Evolutionary conservation across 2,329 filamentous ascomycete species (phyloP).

Genomic region (Bipolaris oryzae): DNA sequence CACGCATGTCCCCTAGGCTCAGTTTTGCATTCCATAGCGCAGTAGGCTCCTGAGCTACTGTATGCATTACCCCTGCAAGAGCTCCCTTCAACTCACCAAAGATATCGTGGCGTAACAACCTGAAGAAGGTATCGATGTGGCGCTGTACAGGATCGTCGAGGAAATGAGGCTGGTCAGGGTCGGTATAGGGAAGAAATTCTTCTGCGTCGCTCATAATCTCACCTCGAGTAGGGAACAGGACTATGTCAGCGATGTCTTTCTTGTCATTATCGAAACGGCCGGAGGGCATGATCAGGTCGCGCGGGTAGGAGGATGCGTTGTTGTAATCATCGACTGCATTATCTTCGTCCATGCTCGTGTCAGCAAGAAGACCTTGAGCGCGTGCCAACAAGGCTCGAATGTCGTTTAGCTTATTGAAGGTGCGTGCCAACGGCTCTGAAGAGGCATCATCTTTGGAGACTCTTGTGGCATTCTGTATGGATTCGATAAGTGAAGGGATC

Average conservation of each 20-base stretch:
- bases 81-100: slow-evolving; percentile 40
- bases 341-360: background rate
- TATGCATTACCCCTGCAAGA: slow-evolving; percentile 28
- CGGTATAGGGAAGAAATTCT: slow-evolving; percentile 41
- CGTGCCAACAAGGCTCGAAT: slow-evolving; percentile 25
- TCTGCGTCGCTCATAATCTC: slow-evolving; percentile 49
- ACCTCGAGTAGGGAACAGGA: slow-evolving; percentile 39
- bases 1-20: slow-evolving; percentile 27
- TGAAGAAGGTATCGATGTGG: slow-evolving; percentile 44
- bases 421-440: background rate
- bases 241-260: slow-evolving; percentile 36
- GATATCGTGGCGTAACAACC: slow-evolving; percentile 41
- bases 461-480: slow-evolving; percentile 12
- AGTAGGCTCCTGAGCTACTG: slow-evolving; percentile 8
- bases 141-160: slow-evolving; percentile 30
- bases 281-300: slow-evolving; percentile 26
- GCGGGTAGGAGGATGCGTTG: slow-evolving; percentile 30
- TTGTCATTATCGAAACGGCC: slow-evolving; percentile 45
- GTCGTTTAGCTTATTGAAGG: slow-evolving; percentile 9
- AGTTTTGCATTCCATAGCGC: slow-evolving; percentile 13
- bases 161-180: slow-evolving; percentile 37
- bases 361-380: slow-evolving; percentile 23
- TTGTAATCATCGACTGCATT: background rate
- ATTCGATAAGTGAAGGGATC: slow-evolving; percentile 14
- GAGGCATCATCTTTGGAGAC: slow-evolving; percentile 2